A percentile compares a stretch with the other conserved stretches of the same genome.
Evolutionary conservation across 2,329 filamentous ascomycete genomes (phyloP).

Genomic region (Calonectria pauciramosa): DNA sequence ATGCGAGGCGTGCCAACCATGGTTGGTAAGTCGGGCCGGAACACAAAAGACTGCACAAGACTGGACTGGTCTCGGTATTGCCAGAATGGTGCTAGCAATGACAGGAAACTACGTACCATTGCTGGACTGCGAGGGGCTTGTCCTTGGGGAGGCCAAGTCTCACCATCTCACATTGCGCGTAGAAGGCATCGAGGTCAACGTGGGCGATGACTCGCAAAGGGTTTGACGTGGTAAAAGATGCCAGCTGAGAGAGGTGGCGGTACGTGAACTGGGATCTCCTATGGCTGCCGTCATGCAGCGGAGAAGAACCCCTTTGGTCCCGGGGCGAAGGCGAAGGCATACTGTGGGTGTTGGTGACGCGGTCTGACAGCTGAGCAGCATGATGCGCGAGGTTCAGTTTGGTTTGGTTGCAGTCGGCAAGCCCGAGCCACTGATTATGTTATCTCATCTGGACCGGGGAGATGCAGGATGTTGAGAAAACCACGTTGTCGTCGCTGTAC

Average conservation of each 20-base stretch:
- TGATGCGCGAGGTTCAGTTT: background rate
- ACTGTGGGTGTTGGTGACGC: slow-evolving; percentile 11
- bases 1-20: background rate
- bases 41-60: background rate
- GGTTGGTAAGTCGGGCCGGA: background rate
- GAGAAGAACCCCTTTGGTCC: slow-evolving; percentile 43
- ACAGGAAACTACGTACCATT: slow-evolving; percentile 72
- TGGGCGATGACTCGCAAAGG: slow-evolving; percentile 91
- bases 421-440: background rate
- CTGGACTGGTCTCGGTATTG: background rate
- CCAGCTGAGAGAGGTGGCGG: slow-evolving; percentile 83
- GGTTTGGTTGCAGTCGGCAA: background rate
- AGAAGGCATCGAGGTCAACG: slow-evolving; percentile 97
- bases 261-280: slow-evolving; percentile 83
- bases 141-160: slow-evolving; percentile 81
- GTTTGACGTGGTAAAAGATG: slow-evolving; percentile 76
- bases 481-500: background rate
- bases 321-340: slow-evolving; percentile 43
- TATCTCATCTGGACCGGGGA: background rate
- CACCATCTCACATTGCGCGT: slow-evolving; percentile 96
- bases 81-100: background rate
- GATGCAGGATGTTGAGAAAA: background rate
- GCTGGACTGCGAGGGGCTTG: slow-evolving; percentile 90
- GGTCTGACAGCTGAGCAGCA: background rate
- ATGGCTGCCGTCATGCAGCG: slow-evolving; percentile 38